These are phyloP conservation scores for Metarhizium humberi DNA, from an alignment of 2,329 filamentous ascomycete genomes.

Conservation along the genomic window DNA sequence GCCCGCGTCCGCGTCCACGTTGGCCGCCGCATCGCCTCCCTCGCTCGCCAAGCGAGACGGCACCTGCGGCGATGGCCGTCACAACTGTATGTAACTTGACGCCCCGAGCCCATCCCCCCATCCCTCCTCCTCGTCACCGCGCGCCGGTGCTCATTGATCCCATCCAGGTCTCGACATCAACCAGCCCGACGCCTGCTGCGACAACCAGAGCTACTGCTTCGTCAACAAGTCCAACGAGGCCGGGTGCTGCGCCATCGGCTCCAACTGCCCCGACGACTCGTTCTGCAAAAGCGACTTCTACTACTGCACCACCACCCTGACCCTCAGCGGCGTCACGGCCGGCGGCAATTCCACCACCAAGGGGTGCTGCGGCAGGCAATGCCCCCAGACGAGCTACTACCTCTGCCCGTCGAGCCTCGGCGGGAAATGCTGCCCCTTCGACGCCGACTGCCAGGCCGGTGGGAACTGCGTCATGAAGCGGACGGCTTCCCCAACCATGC, in stretches of 20 bases:
- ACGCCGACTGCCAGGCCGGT: constrained; percentile 28
- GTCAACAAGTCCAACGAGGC: constrained; percentile 22
- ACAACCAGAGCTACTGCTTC: constrained; percentile 36
- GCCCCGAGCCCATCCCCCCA: background rate
- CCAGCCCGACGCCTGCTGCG: constrained; percentile 29
- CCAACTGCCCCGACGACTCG: constrained; percentile 28
- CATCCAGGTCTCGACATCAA: constrained; percentile 33
- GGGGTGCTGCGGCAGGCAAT: constrained; percentile 31
- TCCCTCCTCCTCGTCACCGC: background rate
- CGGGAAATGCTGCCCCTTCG: constrained; percentile 40
- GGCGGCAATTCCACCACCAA: constrained; percentile 17
- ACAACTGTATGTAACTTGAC: constrained; percentile 19
- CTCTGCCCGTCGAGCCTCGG: constrained; percentile 34
- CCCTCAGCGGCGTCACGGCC: constrained; percentile 9
- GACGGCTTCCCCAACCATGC: constrained; percentile 13
- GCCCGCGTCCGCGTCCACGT: constrained; percentile 6
- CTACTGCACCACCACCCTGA: constrained; percentile 22
- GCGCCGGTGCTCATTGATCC: background rate
- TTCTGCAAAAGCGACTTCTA: constrained; percentile 23
- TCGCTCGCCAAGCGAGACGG: constrained; percentile 16
- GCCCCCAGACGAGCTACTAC: constrained; percentile 31
- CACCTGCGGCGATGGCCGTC: constrained; percentile 17
- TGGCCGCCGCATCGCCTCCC: constrained; percentile 17
- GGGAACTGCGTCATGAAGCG: constrained; percentile 25
- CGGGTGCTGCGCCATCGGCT: constrained; percentile 34